Evolutionary conservation across 768 basidiomycete genomes (phyloP), one percentile per base, ranked within the genome.

Genomic region (Tylopilus rubrobrunneus): DNA sequence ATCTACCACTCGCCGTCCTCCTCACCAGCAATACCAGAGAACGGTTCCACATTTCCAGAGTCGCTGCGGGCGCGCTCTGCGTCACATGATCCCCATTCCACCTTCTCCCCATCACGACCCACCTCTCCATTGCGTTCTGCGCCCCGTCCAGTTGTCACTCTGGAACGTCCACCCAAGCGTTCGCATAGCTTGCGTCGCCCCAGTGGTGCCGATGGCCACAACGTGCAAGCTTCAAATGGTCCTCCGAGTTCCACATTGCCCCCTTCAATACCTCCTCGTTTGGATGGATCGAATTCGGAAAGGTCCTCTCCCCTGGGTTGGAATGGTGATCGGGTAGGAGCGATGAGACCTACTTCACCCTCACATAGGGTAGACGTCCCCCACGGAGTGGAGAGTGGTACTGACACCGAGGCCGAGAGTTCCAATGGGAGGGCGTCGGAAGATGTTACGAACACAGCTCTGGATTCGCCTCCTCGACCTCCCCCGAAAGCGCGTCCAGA

Each of bases 311-410:
- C 63, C 21, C 43, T 53, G 7, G 59, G 56, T 31, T 60, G 58
- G 56, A 58, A 53, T 42, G 55, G 52, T 23, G 70, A 70, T 43
- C 56, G 61, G 25, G 51, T 53, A 1, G 62, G 60, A 27, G 34
- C 27, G 15, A 51, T 58, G 10, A 59, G 65, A 51, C 81, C 85
- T 14, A 72, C 76, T 4, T 86, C 85, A 0, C 86, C 87, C 5
- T 76, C 80, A 3, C 82, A 84, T 62, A 76, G 71, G 34, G 81
- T 79, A 0, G 87, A 90, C 63, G 87, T 89, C 10, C 89, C 87
- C 52, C 83, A 79, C 47, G 75, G 81, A 12, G 75, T 89, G 17
- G 88, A 89, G 70, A 88, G 86, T 60, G 86, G 82, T 14, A 86
- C 84, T 3, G 87, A 89, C 56, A 85, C 83, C 0, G 87, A 89